Evolutionary conservation across 306 rosid species (phyloP), one percentile per base, ranked within the genome.

Genomic region (Gynostemma pentaphyllum): DNA sequence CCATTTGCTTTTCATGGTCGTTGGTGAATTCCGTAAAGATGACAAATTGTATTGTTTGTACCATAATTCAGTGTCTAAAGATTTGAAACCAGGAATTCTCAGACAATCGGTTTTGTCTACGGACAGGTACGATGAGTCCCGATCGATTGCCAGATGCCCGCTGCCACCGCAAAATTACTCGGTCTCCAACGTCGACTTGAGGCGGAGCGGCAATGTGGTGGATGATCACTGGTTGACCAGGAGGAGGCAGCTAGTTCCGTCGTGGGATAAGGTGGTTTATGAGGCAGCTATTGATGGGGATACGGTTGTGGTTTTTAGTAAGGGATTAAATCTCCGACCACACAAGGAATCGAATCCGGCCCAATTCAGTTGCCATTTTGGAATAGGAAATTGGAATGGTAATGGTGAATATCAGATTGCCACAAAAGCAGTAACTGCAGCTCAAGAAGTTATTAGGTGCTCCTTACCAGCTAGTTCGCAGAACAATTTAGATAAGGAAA

Each of bases 401-500:
- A 69, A 73, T 1, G 72, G 66, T 24, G 76, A 76, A 0, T 59
- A 70, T 52, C 70, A 69, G 56, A 75, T 84, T 16, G 74, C 73
- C 0, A 82, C 94, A 1, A 63, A 65, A 15, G 95, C 94, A 0
- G 74, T 94, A 30, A 68, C 89, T 11, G 94, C 88, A 4, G 95
- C 97, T 9, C 99, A 94, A 65, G 99, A 94, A 73, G 61, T 89
- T 15, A 86, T 94, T 51, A 69, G 99, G 84, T 94, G 99, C 41
- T 26, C 50, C 48, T 72, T 94, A 70, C 99, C 97, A 9, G 66
- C 66, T 19, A 73, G 89, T 28, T 67, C 83, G 1, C 41, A 41
- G 68, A 76, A 60, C 39, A 75, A 51, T 14, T 79, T 84, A 21
- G 77, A 67, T 45, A 81, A 74, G 76, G 81, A 70, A 45, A 47